Conservation (phyloP, 2,329 filamentous ascomycete species). For the Pestalotiopsis sp. region DNA sequence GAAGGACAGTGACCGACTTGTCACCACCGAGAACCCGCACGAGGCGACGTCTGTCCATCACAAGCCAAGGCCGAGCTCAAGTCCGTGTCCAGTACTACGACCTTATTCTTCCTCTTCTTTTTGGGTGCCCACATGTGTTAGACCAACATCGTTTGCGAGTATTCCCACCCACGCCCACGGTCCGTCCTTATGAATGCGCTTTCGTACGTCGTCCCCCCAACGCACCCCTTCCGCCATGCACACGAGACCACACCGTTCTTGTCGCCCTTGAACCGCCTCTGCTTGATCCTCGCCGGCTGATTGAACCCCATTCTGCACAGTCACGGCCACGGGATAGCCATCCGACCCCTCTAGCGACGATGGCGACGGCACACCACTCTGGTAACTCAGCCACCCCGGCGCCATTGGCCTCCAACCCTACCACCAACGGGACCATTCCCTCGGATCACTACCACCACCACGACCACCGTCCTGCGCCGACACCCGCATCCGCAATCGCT, state of each 20-base stretch:
- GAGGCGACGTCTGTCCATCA: neutral
- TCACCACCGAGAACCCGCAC: neutral
- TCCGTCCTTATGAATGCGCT: conserved; percentile 5
- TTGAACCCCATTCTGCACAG: neutral
- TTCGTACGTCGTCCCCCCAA: conserved; percentile 11
- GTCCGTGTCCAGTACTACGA: neutral
- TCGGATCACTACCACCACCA: conserved; percentile 31
- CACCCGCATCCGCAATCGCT: conserved; percentile 51
- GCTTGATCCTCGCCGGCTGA: neutral
- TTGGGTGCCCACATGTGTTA: neutral
- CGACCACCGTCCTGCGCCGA: conserved; percentile 45
- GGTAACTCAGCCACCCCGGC: conserved; percentile 34
- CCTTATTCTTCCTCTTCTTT: neutral
- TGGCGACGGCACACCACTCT: conserved; percentile 40
- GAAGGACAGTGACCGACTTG: neutral
- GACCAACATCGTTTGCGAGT: neutral
- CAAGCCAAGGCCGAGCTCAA: neutral
- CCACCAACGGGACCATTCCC: conserved; percentile 34
- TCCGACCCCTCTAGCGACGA: conserved; percentile 24
- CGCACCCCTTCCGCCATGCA: conserved; percentile 16
- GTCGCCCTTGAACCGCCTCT: neutral
- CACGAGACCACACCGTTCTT: neutral
- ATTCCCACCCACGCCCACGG: conserved; percentile 1
- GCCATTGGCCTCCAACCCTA: conserved; percentile 32
- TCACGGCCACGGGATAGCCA: conserved; percentile 14